These are phyloP conservation scores for Schizonepeta tenuifolia DNA, from an alignment of 257 asterid genomes.

Conservation along the genomic window DNA sequence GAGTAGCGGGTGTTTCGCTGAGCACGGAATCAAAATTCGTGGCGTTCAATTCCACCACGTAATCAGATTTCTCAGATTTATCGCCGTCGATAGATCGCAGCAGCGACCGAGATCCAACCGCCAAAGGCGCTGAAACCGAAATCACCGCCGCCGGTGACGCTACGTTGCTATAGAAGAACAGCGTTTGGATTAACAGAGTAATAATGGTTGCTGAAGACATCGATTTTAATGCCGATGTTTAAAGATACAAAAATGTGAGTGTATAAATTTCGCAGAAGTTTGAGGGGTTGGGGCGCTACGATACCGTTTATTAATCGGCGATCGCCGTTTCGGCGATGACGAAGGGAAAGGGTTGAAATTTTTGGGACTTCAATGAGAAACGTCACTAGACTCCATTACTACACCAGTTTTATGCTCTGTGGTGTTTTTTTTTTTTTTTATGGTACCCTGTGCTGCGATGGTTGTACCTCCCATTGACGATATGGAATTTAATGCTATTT, in stretches of 20 bases:
- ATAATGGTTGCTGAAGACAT: constrained; percentile 38
- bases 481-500: not conserved
- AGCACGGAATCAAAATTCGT: constrained; percentile 72
- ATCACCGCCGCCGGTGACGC: constrained; percentile 30
- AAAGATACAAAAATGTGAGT: constrained; percentile 31
- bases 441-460: constrained; percentile 6
- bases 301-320: constrained; percentile 32
- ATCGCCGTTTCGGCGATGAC: constrained; percentile 37
- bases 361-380: constrained; percentile 23
- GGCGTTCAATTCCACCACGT: constrained; percentile 72
- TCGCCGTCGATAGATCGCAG: constrained; percentile 57
- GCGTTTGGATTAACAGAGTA: constrained; percentile 41
- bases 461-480: constrained; percentile 7
- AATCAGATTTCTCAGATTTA: constrained; percentile 48
- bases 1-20: constrained; percentile 68
- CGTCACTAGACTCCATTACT: constrained; percentile 8
- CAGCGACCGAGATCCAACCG: constrained; percentile 65
- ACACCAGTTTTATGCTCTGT: not conserved
- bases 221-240: constrained; percentile 23
- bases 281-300: not conserved
- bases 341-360: constrained; percentile 31
- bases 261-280: constrained; percentile 32
- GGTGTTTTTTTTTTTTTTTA: not conserved
- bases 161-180: constrained; percentile 36
- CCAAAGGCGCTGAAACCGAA: constrained; percentile 37